Percentiles rank a stretch among this genome's conserved stretches.
Conservation (phyloP, 257 asterid species). For the Lantana camara region DNA sequence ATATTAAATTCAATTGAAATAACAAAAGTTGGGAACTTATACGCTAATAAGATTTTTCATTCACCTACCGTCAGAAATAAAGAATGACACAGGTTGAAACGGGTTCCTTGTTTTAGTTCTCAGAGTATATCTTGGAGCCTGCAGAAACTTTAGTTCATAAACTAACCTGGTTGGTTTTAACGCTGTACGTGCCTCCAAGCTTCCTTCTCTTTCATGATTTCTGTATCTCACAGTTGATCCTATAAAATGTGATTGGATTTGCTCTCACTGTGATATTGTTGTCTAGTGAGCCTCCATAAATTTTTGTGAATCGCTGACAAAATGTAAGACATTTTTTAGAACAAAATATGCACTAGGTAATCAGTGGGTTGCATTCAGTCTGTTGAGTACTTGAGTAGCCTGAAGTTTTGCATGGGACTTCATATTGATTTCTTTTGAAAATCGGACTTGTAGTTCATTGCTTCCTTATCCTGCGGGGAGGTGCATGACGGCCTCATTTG, state of each 20-base stretch:
- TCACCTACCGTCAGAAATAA: too few relatives aligned
- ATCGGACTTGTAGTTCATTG: slow-evolving; percentile 20
- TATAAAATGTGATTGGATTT: slow-evolving; percentile 5
- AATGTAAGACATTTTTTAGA: not conserved
- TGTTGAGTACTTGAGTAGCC: slow-evolving; percentile 14
- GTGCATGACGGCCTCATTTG: slow-evolving; percentile 13
- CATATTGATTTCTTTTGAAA: not conserved
- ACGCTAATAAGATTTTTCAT: slow-evolving; percentile 17
- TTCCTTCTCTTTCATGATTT: not conserved
- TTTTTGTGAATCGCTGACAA: not conserved
- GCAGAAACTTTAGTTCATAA: slow-evolving; percentile 7
- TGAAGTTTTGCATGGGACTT: not conserved
- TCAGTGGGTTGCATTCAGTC: slow-evolving; percentile 8
- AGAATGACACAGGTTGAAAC: not conserved
- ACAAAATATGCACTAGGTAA: not conserved
- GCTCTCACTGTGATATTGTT: slow-evolving; percentile 4
- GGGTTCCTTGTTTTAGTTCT: slow-evolving; percentile 6
- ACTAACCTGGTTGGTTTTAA: slow-evolving; percentile 3
- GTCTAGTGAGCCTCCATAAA: not conserved
- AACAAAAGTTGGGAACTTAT: slow-evolving; percentile 3
- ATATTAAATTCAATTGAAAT: slow-evolving; percentile 3
- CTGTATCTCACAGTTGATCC: slow-evolving; percentile 1
- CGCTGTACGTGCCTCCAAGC: not conserved
- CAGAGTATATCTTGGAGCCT: slow-evolving; percentile 8
- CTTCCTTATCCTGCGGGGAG: not conserved